phyloP scores from a whole-genome alignment of 2,329 filamentous ascomycete species.

The Colletotrichum sp. region DNA sequence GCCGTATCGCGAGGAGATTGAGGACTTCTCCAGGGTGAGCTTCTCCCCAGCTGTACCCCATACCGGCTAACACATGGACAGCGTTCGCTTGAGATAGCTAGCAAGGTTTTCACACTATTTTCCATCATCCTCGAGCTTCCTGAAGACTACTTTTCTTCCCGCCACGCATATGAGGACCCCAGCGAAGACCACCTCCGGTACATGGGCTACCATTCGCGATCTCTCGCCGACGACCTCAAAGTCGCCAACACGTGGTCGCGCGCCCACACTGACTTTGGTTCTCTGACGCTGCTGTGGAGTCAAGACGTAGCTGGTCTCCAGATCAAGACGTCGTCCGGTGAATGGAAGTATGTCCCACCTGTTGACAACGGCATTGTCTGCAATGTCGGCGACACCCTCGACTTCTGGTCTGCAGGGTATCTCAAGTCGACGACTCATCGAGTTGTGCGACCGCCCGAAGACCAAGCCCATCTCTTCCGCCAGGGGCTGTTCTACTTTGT shows the following conservation, averaged over 20 bases:
- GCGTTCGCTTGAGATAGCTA: conserved; percentile 33
- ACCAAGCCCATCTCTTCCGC: conserved; percentile 34
- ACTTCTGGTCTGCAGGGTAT: conserved; percentile 33
- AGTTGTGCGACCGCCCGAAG: conserved; percentile 36
- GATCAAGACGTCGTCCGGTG: conserved; percentile 41
- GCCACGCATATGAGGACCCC: conserved; percentile 55
- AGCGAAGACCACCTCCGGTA: conserved; percentile 61
- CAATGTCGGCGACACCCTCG: conserved; percentile 40
- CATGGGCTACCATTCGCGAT: conserved; percentile 56
- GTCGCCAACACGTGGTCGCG: conserved; percentile 29
- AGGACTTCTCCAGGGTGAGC: conserved; percentile 49
- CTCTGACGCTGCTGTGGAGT: conserved; percentile 57
- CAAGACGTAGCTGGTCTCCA: conserved; percentile 59
- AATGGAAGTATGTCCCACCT: conserved; percentile 49
- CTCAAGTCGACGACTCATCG: conserved; percentile 39
- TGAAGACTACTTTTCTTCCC: conserved; percentile 54
- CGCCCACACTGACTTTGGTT: conserved; percentile 57
- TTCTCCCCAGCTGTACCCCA: conserved; percentile 33
- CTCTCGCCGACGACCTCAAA: conserved; percentile 40
- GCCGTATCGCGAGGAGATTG: conserved; percentile 50
- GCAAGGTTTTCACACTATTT: conserved; percentile 30
- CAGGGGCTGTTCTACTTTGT: conserved; percentile 41
- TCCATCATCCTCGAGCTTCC: conserved; percentile 59
- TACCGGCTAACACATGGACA: conserved; percentile 35
- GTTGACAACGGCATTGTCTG: conserved; percentile 50